Conservation (phyloP, 768 basidiomycete genomes). For the Rhizopogon roseolus region DNA sequence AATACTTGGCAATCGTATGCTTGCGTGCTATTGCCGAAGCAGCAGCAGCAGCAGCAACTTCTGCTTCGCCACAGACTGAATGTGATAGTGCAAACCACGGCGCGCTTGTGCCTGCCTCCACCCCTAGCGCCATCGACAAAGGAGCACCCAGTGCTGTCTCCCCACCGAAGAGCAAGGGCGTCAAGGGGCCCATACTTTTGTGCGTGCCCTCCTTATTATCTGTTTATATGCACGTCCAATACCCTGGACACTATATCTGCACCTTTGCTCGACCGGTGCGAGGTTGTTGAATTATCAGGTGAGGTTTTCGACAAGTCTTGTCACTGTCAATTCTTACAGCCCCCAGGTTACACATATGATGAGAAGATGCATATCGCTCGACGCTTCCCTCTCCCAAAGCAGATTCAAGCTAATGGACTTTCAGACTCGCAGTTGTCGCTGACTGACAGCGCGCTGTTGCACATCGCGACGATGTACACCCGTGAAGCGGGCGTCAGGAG, state of each 20-base stretch:
- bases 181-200: slow-evolving; percentile 74
- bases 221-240: slow-evolving; percentile 94
- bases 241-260: slow-evolving; percentile 84
- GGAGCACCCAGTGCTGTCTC: background rate
- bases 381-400: slow-evolving; percentile 86
- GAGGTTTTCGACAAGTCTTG: slow-evolving; percentile 7
- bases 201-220: slow-evolving; percentile 25
- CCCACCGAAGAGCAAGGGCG: slow-evolving; percentile 29
- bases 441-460: slow-evolving; percentile 64
- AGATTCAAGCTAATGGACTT: slow-evolving; percentile 75
- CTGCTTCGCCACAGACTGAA: slow-evolving; percentile 6
- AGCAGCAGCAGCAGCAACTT: slow-evolving; percentile 1
- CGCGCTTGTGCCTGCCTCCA: slow-evolving; percentile 11
- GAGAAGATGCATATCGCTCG: slow-evolving; percentile 91
- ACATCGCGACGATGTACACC: slow-evolving; percentile 77
- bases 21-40: slow-evolving; percentile 33
- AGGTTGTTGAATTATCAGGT: slow-evolving; percentile 79
- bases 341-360: slow-evolving; percentile 72
- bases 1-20: slow-evolving; percentile 86
- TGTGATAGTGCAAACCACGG: slow-evolving; percentile 14
- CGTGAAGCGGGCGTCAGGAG: slow-evolving; percentile 91
- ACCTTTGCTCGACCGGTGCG: slow-evolving; percentile 86
- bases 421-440: slow-evolving; percentile 54
- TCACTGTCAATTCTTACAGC: background rate
- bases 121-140: slow-evolving; percentile 12